phyloP scores from a whole-genome alignment of 2,329 filamentous ascomycete genomes.

The Chaetothyriales sp. region DNA sequence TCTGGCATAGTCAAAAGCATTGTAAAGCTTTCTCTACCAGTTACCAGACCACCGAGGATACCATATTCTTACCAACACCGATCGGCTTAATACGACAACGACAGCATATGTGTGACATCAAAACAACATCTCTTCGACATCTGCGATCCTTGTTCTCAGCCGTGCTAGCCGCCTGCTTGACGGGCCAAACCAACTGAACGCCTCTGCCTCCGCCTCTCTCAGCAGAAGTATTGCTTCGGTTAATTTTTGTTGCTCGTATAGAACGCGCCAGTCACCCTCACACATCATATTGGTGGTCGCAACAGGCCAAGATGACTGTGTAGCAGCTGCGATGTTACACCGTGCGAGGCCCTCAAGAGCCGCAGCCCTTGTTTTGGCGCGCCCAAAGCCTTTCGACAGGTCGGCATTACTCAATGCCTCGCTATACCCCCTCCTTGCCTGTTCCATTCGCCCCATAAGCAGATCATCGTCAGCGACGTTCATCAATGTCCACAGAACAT shows the following conservation, averaged over 20 bases:
- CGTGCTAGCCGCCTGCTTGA: constrained; percentile 3
- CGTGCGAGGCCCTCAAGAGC: constrained; percentile 6
- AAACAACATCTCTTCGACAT: too few species aligned
- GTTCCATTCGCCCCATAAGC: neutral
- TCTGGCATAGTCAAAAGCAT: too few species aligned
- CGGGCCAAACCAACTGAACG: constrained; percentile 2
- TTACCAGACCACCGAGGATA: too few species aligned
- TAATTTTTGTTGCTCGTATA: neutral
- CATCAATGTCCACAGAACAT: constrained; percentile 8
- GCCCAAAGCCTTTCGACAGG: constrained; percentile 2
- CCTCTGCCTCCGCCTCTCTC: constrained; percentile 1
- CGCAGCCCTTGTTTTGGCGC: constrained; percentile 5
- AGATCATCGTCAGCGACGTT: constrained; percentile 8
- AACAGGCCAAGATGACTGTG: neutral
- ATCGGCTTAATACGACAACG: too few species aligned
- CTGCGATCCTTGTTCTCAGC: neutral
- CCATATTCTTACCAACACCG: too few species aligned
- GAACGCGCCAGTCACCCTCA: neutral
- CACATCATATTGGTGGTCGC: neutral
- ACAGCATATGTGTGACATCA: too few species aligned
- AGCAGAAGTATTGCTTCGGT: neutral
- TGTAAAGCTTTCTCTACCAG: too few species aligned
- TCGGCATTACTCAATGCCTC: constrained; percentile 1
- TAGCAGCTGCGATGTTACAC: constrained; percentile 1
- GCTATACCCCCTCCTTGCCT: constrained; percentile 1